These are phyloP conservation scores for Exophiala aquamarina DNA, from an alignment of 2,329 filamentous ascomycete species.

Conservation along the genomic window DNA sequence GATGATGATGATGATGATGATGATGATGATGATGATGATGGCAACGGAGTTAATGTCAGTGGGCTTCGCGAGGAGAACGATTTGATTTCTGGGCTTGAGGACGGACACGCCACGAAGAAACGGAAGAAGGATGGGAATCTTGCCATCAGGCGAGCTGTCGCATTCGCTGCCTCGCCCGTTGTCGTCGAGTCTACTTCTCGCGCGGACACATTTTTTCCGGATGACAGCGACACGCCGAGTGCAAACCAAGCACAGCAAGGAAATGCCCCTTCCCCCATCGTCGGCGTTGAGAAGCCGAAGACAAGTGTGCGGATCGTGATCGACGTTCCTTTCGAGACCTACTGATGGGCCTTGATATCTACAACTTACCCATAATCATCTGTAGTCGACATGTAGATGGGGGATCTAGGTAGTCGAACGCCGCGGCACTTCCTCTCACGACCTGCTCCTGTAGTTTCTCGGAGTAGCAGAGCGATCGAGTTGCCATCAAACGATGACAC, in stretches of 20 bases:
- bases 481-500: too few species aligned
- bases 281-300: conserved; percentile 8
- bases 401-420: too few species aligned
- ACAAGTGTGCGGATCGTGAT: conserved; percentile 15
- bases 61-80: conserved; percentile 8
- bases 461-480: too few species aligned
- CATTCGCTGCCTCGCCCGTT: not conserved
- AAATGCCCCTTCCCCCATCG: not conserved
- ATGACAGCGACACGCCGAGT: not conserved
- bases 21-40: not conserved
- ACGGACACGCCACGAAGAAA: conserved; percentile 9
- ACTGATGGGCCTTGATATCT: too few species aligned
- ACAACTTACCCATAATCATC: too few species aligned
- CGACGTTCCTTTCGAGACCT: too few species aligned
- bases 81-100: conserved; percentile 11
- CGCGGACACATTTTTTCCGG: not conserved
- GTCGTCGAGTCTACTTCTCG: too few species aligned
- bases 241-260: too few species aligned
- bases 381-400: too few species aligned
- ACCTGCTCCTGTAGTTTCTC: too few species aligned
- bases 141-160: not conserved
- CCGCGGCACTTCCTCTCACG: too few species aligned
- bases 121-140: conserved; percentile 6
- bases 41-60: not conserved
- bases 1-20: not conserved